Base-by-base conservation (phyloP, 2,329 filamentous ascomycete genomes). In the Ophiostoma angusticollis region DNA sequence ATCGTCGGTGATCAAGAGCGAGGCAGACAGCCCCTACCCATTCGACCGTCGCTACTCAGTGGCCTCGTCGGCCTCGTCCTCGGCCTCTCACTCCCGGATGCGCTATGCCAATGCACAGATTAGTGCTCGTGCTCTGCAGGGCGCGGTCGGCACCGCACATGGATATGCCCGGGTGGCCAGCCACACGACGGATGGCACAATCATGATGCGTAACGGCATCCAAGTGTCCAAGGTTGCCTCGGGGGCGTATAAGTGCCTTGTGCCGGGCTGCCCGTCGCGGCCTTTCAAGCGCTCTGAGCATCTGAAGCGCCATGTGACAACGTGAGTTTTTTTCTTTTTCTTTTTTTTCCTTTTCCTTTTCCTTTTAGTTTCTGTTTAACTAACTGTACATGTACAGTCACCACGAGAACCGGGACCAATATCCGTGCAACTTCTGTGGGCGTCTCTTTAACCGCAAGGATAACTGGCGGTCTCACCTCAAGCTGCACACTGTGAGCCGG, bases 241-340 rank as follows among this genome's bases (percentile, higher is more conserved):
- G 22, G 53, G 48, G n/a, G 50, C 48, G 21, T 55, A 49, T 44
- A 52, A 62, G 44, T 72, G 68, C 45, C 55, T 62, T 13, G 61
- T 64, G 23, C 58, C 58, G 6, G 59, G 59, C 21, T 74, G 69
- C 51, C 51, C 43, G 5, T 54, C 60, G 46, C 65, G 64, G 47
- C 61, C 61, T 0, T 72, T 68, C 43, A 64, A 67, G 47, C 60
- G 70, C 40, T 65, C 64, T 18, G 70, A 74, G 52, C 70, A 74
- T 45, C 54, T 73, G 14, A 74, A 72, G 56, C 61, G 70, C 21
- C 70, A 74, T 49, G 59, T 65, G 37, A 60, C 61, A 38, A 66
- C 65, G 68, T 72, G 49, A 58, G 66, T 61, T 21, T 24, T 16
- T 18, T 19, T 17, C 13, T 28, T 5, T 1, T 14, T 12, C 28